Conservation (phyloP, 2,329 filamentous ascomycete species). For the Clonostachys sp. region DNA sequence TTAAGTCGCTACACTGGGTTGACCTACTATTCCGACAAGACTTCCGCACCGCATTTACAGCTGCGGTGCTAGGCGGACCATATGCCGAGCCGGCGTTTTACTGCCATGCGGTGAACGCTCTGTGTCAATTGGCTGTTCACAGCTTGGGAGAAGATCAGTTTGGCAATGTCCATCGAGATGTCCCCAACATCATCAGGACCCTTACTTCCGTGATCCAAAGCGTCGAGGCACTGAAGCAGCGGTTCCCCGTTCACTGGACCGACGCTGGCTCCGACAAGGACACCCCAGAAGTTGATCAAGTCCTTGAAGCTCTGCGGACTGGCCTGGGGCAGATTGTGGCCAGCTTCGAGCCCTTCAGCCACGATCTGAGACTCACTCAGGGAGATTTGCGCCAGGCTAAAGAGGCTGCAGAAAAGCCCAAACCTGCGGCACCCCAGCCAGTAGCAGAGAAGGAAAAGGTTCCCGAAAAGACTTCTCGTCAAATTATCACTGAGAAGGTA, state of each 20-base stretch:
- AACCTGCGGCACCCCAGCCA: background rate
- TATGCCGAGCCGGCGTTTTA: conserved; percentile 66
- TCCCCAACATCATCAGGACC: conserved; percentile 68
- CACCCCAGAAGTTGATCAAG: conserved; percentile 64
- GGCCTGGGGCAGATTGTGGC: conserved; percentile 62
- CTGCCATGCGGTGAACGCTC: conserved; percentile 65
- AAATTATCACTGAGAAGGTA: conserved; percentile 2
- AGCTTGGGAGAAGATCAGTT: conserved; percentile 78
- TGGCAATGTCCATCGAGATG: conserved; percentile 80
- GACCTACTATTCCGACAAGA: conserved; percentile 68
- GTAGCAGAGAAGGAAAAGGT: conserved; percentile 4
- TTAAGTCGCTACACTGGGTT: conserved; percentile 42
- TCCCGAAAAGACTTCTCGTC: conserved; percentile 3
- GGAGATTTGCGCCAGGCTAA: conserved; percentile 71
- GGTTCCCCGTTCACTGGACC: conserved; percentile 69
- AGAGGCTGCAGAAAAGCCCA: conserved; percentile 42
- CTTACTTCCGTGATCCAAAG: conserved; percentile 65
- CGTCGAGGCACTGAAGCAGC: conserved; percentile 62
- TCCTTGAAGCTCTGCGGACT: conserved; percentile 60
- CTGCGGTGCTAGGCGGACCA: conserved; percentile 69
- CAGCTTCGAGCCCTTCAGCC: conserved; percentile 71
- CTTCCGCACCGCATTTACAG: conserved; percentile 59
- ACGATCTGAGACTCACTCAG: conserved; percentile 63
- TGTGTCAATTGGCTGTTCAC: conserved; percentile 65
- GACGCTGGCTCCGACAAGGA: conserved; percentile 58